Evolutionary conservation across 202 grass and related monocot genomes (phyloP), one percentile per base, ranked within the genome.

Genomic region (Zoysia matrella): DNA sequence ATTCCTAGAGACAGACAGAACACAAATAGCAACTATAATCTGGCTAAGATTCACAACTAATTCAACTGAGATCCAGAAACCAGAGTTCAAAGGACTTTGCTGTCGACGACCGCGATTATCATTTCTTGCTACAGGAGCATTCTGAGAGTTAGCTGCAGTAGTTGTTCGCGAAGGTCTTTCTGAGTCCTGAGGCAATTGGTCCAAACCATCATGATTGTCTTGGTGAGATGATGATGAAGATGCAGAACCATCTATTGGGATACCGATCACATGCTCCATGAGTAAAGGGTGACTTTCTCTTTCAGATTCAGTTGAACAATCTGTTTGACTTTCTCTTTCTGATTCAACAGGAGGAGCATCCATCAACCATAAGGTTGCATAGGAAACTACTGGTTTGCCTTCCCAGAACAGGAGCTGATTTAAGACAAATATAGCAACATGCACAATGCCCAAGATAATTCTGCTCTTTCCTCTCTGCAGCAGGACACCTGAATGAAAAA

Each of bases 11-110:
- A 97, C 46, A 22, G 80, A 84, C 3, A 97, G 73, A 48, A 97
- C 87, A 67, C 86, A 84, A 41, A 87, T 86, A 76, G 94, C 94
- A 49, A 91, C 85, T 82, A 94, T 87, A 72, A 97, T 92, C 83
- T 97, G 94, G 85, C 80, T 88, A 80, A 90, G 74, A 81, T 90
- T 90, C 75, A 94, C 94, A 65, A 77, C 47, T 73, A 94, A 79
- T 74, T 97, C 94, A 79, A 94, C 42, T 64, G 91, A 92, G 82
- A 94, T 92, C 91, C 94, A 97, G 67, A 93, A 81, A 75, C 87
- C 88, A 80, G 94, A 94, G 87, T 97, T 94, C 60, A 97, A 75
- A 63, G 93, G 93, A 78, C 87, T 91, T 75, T 77, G 89, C 47
- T 84, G 87, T 46, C 76, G 87, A 51, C 45, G 86, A 76, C 69